Base-by-base conservation (phyloP, 2,329 filamentous ascomycete species). In the Aspergillus ibericus region DNA sequence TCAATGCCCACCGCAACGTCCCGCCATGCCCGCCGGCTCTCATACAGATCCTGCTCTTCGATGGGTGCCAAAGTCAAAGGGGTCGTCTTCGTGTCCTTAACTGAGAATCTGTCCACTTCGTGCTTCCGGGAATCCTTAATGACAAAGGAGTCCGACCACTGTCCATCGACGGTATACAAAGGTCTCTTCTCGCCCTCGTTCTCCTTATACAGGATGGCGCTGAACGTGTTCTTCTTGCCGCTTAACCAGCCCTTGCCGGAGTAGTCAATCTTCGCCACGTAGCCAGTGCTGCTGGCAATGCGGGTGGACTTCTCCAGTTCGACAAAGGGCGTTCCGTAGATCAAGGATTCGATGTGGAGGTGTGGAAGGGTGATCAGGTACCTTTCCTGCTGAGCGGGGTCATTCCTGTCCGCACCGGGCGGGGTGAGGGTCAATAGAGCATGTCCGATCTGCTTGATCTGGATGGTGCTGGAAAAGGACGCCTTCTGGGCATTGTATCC, bases 401-500 rank as follows among this genome's bases (percentile, higher is more conserved):
- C 66, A 46, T 75, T 74, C 65, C 83, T 77, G 68, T 75, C 81
- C 18, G 77, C 77, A 58, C 90, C 88, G 20, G 74, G 80, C 40
- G 69, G 71, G 46, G 73, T 78, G 59, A 97, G 80, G 51, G 91
- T 90, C 63, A 93, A 83, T 34, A 96, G 80, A 40, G 93, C 93
- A 72, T 97, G 93, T 35, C 93, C 93, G 67, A 96, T 89, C 79
- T 96, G 92, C 82, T 96, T 96, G 72, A 99, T 89, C 70, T 93
- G 90, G 75, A 98, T 97, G 46, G 93, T 96, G 67, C 89, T 88
- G 62, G 90, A 91, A 77, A 99, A 97, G 15, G 92, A 96, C 4
- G 93, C 93, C 76, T 96, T 98, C 73, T 98, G 95, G 15, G 91
- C 93, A 71, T 98, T 97, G 80, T 96, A 97, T 54, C 93, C 93